Base-by-base conservation (phyloP, 2,329 filamentous ascomycete species). In the Exophiala aquamarina region DNA sequence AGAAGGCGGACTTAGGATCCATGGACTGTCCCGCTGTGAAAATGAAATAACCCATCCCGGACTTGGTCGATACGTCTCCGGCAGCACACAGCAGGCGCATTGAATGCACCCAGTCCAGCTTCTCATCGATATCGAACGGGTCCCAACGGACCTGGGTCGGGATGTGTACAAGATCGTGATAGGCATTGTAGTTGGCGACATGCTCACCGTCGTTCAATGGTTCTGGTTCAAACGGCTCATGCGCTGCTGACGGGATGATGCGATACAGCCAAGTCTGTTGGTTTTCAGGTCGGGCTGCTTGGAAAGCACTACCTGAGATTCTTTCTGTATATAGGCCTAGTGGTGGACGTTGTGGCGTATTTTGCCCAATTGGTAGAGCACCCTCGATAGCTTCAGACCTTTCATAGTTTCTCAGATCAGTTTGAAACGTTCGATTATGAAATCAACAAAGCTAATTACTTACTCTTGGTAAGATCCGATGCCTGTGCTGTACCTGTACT, bases 101-200 rank as follows among this genome's bases (percentile, higher is more conserved):
- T 47, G 77, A 77, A 59, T 84, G 78, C 17, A 86, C 79, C 82
- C 82, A 86, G 59, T 85, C 81, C 2, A 81, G 80, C 63, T 86
- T 75, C 38, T 50, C 42, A 53, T 87, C 82, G 37, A 89, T 72
- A 58, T 89, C 83, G 63, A 89, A 89, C 2, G 82, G 84, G 55
- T 87, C 82, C 88, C 87, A 93, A 54, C 86, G 79, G 17, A 91
- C 74, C 66, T 91, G 87, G 62, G 90, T 89, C 3, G 88, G 88
- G 41, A 89, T 84, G 59, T 87, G 83, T 59, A 85, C 81, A 55
- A 88, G 75, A 61, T 78, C 78, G 55, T 76, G 62, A 58, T 73
- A 61, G 63, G 69, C 61, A 73, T 73, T 86, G 63, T 64, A 78
- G 70, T 15, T 63, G 54, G 6, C 62, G 62, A 50, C 69, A 63